Evolutionary conservation across 139 green algal species (phyloP), one percentile per base, ranked within the genome.

Genomic region (Chlorella sp.): DNA sequence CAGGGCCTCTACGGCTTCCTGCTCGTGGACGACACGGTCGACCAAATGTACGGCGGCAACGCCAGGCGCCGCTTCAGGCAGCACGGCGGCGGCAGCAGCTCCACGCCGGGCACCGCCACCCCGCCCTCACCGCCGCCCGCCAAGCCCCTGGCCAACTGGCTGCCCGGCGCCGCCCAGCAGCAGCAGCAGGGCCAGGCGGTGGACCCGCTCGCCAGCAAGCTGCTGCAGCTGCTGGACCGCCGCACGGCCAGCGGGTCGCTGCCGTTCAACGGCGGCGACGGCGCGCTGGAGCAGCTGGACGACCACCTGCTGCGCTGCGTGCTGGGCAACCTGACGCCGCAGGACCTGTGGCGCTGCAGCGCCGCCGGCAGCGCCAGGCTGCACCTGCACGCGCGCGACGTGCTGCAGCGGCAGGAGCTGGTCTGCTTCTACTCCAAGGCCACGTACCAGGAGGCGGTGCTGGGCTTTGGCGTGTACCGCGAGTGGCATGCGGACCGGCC

Each of bases 1-100:
- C 32, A 66, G 64, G 70, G 75, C 69, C 63, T 80, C 35, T 80
- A 80, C 62, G 49, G 75, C 75, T 80, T 80, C 32, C 49, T 80
- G 31, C 33, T 80, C 1, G 74, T 65, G 3, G 74, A 80, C 31
- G 74, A 74, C 20, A 69, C 31, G 1, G 62, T 80, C 26, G 74
- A 72, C 24, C 74, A 80, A 62, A 27, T 69, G 29, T 62, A 27
- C 33, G 72, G 72, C 26, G 42, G 34, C 61, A 26, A 60, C 34
- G 62, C 33, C n/a, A n/a, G n/a, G n/a, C n/a, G n/a, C n/a, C n/a
- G n/a, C n/a, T n/a, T n/a, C n/a, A n/a, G n/a, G n/a, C n/a, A n/a
- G n/a, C n/a, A n/a, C n/a, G n/a, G n/a, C n/a, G n/a, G n/a, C n/a
- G n/a, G n/a, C n/a, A n/a, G n/a, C n/a, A n/a, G n/a, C n/a, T n/a